Percentiles rank a stretch among this genome's conserved stretches.
Evolutionary conservation across 2,329 filamentous ascomycete species (phyloP).

Genomic region (Penicillium oxalicum): DNA sequence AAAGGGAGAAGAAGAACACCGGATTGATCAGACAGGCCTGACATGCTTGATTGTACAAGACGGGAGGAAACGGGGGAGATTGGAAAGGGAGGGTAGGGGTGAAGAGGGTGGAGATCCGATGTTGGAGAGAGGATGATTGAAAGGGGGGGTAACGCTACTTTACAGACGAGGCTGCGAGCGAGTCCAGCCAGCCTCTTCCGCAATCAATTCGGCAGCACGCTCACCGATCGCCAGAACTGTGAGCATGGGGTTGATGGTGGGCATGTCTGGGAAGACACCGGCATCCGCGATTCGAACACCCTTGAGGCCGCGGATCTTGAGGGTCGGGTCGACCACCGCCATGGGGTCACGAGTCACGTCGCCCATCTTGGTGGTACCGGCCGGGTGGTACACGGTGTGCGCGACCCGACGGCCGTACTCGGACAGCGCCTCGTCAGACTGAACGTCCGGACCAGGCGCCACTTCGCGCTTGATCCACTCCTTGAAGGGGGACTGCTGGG

Average conservation of each 20-base stretch:
- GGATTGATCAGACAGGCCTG: too few relatives aligned
- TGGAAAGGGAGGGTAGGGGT: background rate
- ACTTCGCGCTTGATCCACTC: conserved; percentile 78
- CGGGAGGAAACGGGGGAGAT: too few relatives aligned
- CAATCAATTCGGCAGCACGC: conserved; percentile 76
- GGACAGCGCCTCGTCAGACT: conserved; percentile 72
- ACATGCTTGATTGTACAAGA: too few relatives aligned
- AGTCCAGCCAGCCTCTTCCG: conserved; percentile 64
- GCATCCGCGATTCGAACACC: conserved; percentile 77
- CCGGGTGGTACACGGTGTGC: conserved; percentile 86
- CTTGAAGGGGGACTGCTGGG: conserved; percentile 69
- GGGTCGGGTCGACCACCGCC: conserved; percentile 72
- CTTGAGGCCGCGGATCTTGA: conserved; percentile 67
- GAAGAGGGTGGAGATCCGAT: background rate
- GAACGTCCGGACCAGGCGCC: conserved; percentile 66
- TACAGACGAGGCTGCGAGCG: conserved; percentile 52
- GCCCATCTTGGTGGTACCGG: conserved; percentile 87
- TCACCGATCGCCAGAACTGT: conserved; percentile 81
- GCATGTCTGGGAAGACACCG: conserved; percentile 82
- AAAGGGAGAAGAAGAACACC: too few relatives aligned
- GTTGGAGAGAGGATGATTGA: too few relatives aligned
- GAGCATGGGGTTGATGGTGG: conserved; percentile 83
- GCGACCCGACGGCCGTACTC: conserved; percentile 76
- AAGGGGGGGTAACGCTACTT: background rate
- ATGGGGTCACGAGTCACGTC: conserved; percentile 60